Percentiles rank a stretch among this genome's conserved stretches.
phyloP scores from a whole-genome alignment of 2,329 filamentous ascomycete genomes.

The Metarhizium anisopliae region DNA sequence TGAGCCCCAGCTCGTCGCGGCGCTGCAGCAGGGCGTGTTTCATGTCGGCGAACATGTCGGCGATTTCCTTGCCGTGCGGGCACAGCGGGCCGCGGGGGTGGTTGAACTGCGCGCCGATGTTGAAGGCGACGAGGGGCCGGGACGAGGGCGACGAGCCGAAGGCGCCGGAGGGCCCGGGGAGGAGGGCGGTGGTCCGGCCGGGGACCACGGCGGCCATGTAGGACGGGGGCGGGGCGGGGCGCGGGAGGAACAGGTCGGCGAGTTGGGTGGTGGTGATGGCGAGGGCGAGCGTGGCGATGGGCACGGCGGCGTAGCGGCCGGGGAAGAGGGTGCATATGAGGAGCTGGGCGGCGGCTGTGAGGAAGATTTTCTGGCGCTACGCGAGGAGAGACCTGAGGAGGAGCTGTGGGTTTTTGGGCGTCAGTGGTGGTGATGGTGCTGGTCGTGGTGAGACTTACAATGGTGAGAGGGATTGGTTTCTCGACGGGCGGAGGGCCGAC shows the following conservation, averaged over 20 bases:
- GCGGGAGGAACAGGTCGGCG: constrained; percentile 12
- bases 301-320: constrained; percentile 24
- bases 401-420: not conserved
- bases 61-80: constrained; percentile 32
- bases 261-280: constrained; percentile 21
- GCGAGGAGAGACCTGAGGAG: constrained; percentile 23
- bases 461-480: constrained; percentile 6
- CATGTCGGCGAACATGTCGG: constrained; percentile 29
- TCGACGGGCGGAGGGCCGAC: constrained; percentile 4
- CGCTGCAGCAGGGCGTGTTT: constrained; percentile 22
- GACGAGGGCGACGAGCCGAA: constrained; percentile 19
- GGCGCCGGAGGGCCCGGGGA: constrained; percentile 17
- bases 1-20: constrained; percentile 35
- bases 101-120: constrained; percentile 35
- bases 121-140: constrained; percentile 30
- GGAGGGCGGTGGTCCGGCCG: constrained; percentile 24
- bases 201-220: constrained; percentile 18
- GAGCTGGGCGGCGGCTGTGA: constrained; percentile 27
- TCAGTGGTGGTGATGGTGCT: not conserved
- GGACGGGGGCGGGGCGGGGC: constrained; percentile 1
- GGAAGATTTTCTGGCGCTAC: constrained; percentile 20
- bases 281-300: constrained; percentile 19
- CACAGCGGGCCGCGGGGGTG: constrained; percentile 40
- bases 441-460: constrained; percentile 11
- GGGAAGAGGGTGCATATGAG: constrained; percentile 24